Evolutionary conservation across 805 yeast genomes (phyloP).

Genomic region (Tetrapisispora phaffii): DNA sequence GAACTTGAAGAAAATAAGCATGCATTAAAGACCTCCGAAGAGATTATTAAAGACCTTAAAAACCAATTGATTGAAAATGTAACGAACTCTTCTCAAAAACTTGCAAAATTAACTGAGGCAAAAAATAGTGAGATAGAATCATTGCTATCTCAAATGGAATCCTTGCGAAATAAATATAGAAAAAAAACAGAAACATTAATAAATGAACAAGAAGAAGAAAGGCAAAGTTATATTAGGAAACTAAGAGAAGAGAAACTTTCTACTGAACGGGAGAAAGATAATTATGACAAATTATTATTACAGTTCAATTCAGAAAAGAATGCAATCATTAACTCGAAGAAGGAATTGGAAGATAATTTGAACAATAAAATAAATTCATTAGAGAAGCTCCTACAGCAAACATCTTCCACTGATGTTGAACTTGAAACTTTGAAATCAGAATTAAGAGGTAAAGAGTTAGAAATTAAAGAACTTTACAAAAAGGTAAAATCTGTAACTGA

Average conservation of each 20-base stretch:
- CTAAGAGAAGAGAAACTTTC: constrained; percentile 9
- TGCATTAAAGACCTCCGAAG: constrained; percentile 1
- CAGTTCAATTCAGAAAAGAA: constrained; percentile 12
- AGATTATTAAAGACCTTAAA: constrained; percentile 7
- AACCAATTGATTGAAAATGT: constrained; percentile 15
- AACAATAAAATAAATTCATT: constrained; percentile 10
- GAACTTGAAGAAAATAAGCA: neutral
- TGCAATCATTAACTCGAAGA: constrained; percentile 11
- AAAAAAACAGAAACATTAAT: neutral
- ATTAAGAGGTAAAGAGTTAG: neutral
- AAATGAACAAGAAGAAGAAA: constrained; percentile 2
- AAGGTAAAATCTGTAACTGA: constrained; percentile 9
- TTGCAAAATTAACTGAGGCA: constrained; percentile 10
- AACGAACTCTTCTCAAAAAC: constrained; percentile 14
- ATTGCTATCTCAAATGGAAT: constrained; percentile 4
- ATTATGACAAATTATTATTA: constrained; percentile 11
- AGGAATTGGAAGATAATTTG: constrained; percentile 12
- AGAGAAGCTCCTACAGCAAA: constrained; percentile 12
- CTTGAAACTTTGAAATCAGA: constrained; percentile 6
- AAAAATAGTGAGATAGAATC: constrained; percentile 14
- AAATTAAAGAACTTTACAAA: constrained; percentile 3
- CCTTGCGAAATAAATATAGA: constrained; percentile 2
- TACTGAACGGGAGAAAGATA: constrained; percentile 7
- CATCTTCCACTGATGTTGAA: constrained; percentile 10
- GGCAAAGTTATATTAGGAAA: constrained; percentile 5